A percentile compares a stretch with the other conserved stretches of the same genome.
These are phyloP conservation scores for Nicotiana undulata DNA, from an alignment of 257 asterid genomes.

Conservation along the genomic window DNA sequence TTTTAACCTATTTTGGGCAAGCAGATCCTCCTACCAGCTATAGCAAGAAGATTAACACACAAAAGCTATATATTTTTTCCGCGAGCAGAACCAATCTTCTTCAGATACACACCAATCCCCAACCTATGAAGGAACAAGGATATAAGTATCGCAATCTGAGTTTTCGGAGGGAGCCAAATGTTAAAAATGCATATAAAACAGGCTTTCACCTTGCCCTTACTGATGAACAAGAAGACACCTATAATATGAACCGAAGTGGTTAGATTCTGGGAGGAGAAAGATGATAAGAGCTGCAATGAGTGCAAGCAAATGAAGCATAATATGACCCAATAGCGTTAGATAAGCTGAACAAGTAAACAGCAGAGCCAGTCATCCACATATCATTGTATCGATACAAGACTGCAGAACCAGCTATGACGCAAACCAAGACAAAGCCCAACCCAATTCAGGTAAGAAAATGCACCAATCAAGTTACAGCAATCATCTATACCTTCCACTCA, in stretches of 20 bases:
- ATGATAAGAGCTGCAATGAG: background rate
- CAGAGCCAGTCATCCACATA: background rate
- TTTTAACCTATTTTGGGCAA: background rate
- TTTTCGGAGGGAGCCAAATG: background rate
- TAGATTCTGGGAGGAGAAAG: background rate
- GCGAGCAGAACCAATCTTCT: background rate
- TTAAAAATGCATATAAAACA: background rate
- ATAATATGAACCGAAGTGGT: background rate
- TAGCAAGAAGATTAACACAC: background rate
- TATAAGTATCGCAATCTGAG: background rate
- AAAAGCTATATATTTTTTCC: background rate
- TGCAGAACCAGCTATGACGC: background rate
- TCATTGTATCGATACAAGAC: background rate
- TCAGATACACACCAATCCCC: background rate
- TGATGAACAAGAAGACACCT: background rate
- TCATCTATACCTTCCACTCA: conserved; percentile 42
- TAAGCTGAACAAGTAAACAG: background rate
- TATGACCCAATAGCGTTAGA: background rate
- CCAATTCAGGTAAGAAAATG: background rate
- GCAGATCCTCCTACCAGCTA: background rate
- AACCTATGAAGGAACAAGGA: background rate
- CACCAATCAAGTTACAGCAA: conserved; percentile 2
- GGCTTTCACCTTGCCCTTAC: background rate
- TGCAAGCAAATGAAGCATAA: background rate
- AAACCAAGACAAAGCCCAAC: background rate